Evolutionary conservation across 306 rosid genomes (phyloP).

Genomic region (Senna siamea): DNA sequence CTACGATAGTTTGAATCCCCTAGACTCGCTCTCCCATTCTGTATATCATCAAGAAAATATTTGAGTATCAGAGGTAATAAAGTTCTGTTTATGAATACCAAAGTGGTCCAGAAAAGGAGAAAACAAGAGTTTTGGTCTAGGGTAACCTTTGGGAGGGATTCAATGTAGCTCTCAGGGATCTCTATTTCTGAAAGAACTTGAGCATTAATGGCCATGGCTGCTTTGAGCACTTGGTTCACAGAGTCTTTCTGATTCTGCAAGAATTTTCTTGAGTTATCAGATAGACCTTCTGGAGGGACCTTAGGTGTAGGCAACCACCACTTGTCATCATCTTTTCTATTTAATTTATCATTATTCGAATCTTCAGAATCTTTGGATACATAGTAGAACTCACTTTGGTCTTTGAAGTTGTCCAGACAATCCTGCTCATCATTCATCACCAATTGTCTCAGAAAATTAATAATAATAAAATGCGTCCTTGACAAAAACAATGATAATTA

Average conservation of each 20-base stretch:
- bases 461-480: too few species aligned
- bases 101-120: too few species aligned
- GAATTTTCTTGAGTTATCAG: conserved; percentile 80
- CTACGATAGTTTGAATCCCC: conserved; percentile 80
- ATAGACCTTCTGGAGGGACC: conserved; percentile 85
- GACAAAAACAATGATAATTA: too few species aligned
- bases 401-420: conserved; percentile 86
- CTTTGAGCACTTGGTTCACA: conserved; percentile 97
- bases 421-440: conserved; percentile 55
- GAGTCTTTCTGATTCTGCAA: conserved; percentile 89
- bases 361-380: conserved; percentile 67
- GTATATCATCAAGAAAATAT: not conserved
- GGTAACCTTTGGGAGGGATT: conserved; percentile 94
- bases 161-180: conserved; percentile 90
- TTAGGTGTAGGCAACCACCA: conserved; percentile 96
- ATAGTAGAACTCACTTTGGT: conserved; percentile 79
- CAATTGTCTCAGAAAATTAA: conserved; percentile 32
- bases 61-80: too few species aligned
- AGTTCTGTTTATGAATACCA: too few species aligned
- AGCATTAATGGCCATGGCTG: conserved; percentile 99
- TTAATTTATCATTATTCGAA: conserved; percentile 51
- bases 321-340: conserved; percentile 71
- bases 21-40: conserved; percentile 98
- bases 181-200: conserved; percentile 91
- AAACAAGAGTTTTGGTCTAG: too few species aligned